Evolutionary conservation across 352 stramenopile species (phyloP).

Genomic region (Phytopythium vexans): DNA sequence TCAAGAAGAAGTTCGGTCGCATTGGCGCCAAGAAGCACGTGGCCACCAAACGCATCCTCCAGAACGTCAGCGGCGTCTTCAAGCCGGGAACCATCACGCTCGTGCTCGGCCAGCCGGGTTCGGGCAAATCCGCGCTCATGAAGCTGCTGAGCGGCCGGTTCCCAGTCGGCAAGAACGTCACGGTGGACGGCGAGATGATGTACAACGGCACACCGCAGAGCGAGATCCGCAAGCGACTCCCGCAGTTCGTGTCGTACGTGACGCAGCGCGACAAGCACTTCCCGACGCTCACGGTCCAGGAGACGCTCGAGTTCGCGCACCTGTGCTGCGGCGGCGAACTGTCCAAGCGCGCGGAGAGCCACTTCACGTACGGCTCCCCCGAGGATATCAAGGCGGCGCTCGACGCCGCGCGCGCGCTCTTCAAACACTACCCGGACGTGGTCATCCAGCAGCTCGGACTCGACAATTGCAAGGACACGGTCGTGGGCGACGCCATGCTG

Average conservation of each 20-base stretch:
- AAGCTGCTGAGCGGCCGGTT: conserved; percentile 26
- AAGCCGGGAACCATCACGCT: too few species aligned
- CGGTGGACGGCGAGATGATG: conserved; percentile 19
- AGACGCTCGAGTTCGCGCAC: conserved; percentile 89
- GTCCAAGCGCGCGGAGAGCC: conserved; percentile 17
- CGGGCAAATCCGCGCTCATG: conserved; percentile 32
- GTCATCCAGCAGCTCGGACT: too few species aligned
- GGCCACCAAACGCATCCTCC: conserved; percentile 22
- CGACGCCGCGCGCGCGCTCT: conserved; percentile 11
- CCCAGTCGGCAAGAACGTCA: conserved; percentile 26
- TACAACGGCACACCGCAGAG: conserved; percentile 16
- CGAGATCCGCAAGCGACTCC: conserved; percentile 6
- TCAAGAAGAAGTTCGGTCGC: conserved; percentile 13
- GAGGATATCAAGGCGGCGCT: conserved; percentile 17
- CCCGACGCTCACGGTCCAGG: conserved; percentile 26
- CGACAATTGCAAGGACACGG: conserved; percentile 55
- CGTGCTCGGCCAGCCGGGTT: too few species aligned
- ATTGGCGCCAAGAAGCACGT: conserved; percentile 14
- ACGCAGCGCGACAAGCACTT: conserved; percentile 48
- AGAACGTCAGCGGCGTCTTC: too few species aligned
- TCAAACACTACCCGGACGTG: too few species aligned
- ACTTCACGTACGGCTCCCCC: conserved; percentile 25
- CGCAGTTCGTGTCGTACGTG: conserved; percentile 31
- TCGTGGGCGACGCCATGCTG: conserved; percentile 60
- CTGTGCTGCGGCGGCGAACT: conserved; percentile 18